These are phyloP conservation scores for Gorgonomyces haynaldii DNA, from an alignment of 192 early-diverging fungal genomes.

Conservation along the genomic window DNA sequence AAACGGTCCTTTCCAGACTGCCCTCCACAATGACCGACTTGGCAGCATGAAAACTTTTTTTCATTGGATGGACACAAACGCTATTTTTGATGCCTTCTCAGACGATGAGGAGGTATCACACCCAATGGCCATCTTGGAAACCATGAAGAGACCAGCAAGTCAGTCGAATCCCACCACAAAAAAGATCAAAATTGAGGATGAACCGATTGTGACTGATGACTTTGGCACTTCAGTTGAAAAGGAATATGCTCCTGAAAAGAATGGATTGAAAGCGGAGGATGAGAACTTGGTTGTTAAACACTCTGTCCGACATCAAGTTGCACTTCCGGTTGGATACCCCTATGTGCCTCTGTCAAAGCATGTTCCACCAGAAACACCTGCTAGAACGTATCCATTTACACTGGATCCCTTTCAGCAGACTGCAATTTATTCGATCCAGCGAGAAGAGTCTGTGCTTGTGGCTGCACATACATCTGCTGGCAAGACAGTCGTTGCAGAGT, in stretches of 20 bases:
- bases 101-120: too few relatives aligned
- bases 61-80: too few relatives aligned
- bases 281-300: conserved; percentile 19
- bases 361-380: conserved; percentile 63
- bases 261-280: conserved; percentile 16
- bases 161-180: too few relatives aligned
- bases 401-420: conserved; percentile 94
- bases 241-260: conserved; percentile 2
- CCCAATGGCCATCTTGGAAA: too few relatives aligned
- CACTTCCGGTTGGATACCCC: conserved; percentile 71
- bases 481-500: conserved; percentile 98
- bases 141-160: too few relatives aligned
- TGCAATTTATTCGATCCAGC: conserved; percentile 77
- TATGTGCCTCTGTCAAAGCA: conserved; percentile 85
- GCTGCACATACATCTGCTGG: conserved; percentile 94
- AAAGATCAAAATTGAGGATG: too few relatives aligned
- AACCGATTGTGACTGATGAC: too few relatives aligned
- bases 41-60: too few relatives aligned
- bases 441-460: conserved; percentile 89
- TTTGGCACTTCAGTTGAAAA: conserved; percentile 10
- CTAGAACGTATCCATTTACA: conserved; percentile 77
- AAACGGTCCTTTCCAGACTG: conserved; percentile 38
- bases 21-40: too few relatives aligned
- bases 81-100: too few relatives aligned
- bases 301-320: conserved; percentile 88